Conservation (phyloP, 495 filamentous ascomycete species). For the Neohortaea acidophila region DNA sequence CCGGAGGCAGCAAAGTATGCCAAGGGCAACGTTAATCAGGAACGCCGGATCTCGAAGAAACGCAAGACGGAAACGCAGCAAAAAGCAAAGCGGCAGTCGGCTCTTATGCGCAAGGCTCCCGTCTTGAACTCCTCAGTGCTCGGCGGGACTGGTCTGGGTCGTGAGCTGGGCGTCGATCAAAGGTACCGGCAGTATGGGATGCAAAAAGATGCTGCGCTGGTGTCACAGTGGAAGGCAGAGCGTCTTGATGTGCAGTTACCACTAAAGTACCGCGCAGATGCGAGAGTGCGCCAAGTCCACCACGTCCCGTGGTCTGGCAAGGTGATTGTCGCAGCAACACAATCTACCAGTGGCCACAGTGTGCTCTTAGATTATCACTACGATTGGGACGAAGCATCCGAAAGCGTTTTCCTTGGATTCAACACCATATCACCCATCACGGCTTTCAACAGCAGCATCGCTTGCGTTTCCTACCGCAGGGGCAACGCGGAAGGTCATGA, state of each 20-base stretch:
- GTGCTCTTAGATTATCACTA: too few relatives aligned
- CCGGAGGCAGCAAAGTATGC: slow-evolving; percentile 33
- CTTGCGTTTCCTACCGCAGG: background rate
- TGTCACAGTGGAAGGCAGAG: too few relatives aligned
- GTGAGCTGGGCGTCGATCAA: slow-evolving; percentile 6
- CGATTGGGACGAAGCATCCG: background rate
- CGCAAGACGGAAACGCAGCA: slow-evolving; percentile 6
- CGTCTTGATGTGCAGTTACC: too few relatives aligned
- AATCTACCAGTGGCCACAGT: too few relatives aligned
- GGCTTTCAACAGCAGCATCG: background rate
- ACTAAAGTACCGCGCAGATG: too few relatives aligned
- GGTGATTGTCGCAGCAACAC: too few relatives aligned
- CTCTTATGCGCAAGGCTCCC: slow-evolving; percentile 6
- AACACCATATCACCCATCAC: background rate
- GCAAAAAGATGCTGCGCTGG: too few relatives aligned
- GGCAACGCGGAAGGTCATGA: background rate
- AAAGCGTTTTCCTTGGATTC: background rate
- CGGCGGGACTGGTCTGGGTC: background rate
- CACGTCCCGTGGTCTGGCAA: too few relatives aligned
- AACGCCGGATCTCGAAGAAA: slow-evolving; percentile 18
- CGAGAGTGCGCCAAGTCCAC: too few relatives aligned
- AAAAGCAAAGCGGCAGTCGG: background rate
- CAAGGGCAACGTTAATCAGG: slow-evolving; percentile 32
- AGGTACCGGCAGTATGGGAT: too few relatives aligned
- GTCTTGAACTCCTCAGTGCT: slow-evolving; percentile 1